Evolutionary conservation across 164 flowering plant species (phyloP), one percentile per base, ranked within the genome.

Genomic region (Malania oleifera): DNA sequence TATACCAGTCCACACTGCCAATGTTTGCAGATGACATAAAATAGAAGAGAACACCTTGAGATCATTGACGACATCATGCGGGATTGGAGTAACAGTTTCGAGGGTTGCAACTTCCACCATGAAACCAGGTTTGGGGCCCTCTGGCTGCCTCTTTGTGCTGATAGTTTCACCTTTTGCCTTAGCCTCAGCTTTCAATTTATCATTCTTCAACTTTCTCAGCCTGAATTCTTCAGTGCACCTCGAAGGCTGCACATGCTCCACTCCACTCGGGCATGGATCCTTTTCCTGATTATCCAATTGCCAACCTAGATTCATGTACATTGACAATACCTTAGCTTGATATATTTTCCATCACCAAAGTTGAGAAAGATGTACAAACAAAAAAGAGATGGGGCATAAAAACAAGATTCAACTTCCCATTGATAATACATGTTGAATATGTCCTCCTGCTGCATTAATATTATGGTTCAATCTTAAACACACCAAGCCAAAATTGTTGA

Each of bases 221-320:
- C 25, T 23, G 26, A 51, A 51, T 51, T 51, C 54, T 17, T 51
- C 54, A 6, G 31, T 23, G 14, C 54, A 51, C 26, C 37, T 51
- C 1, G 34, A 51, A 2, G 37, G 54, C 10, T 51, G 54, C 54
- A 51, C 54, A 0, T 51, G 37, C 54, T 51, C 54, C 35, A 17
- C 72, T 87, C 96, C 23, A 87, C 70, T 0, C 96, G 79, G 13
- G 85, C 91, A 62, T 87, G 96, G 29, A 87, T 82, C 69, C 96
- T 80, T 82, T 87, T 87, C 69, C 41, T 76, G 40, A 87, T 80
- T 1, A 87, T 85, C 62, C 82, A 76, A 71, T 78, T 75, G 0
- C 89, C 77, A 0, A 87, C 87, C 91, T 87, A 63, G 0, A 28
- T 7, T 44, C 20, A 39, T 54, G 29, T 15, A 65, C n/a, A n/a